Evolutionary conservation across 371 early-diverging fungal species (phyloP).

Genomic region (Mortierella sp.): DNA sequence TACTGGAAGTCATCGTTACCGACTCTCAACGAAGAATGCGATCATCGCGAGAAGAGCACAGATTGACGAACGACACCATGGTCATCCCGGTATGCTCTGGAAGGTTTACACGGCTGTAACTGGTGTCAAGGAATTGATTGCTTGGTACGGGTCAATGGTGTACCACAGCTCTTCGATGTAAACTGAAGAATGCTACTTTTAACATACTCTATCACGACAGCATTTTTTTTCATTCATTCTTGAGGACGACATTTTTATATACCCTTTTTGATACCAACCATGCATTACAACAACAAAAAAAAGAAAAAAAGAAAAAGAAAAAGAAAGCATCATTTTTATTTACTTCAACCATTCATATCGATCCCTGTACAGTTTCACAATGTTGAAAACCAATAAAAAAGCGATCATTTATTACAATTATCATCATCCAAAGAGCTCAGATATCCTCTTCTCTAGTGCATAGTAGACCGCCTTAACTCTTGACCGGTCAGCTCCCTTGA

Average conservation of each 20-base stretch:
- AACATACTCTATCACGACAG: too few species aligned
- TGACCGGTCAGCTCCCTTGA: conserved; percentile 21
- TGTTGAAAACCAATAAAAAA: conserved; percentile 11
- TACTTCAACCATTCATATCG: neutral
- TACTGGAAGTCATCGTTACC: conserved; percentile 1
- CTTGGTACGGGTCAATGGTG: conserved; percentile 56
- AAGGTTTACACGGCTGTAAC: conserved; percentile 52
- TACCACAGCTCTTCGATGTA: conserved; percentile 54
- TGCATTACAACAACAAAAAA: conserved; percentile 7
- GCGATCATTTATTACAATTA: neutral
- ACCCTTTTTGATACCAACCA: neutral
- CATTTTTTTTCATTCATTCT: too few species aligned
- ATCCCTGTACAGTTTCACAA: conserved; percentile 3
- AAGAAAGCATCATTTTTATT: neutral
- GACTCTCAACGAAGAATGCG: conserved; percentile 29
- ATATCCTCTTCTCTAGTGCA: conserved; percentile 20
- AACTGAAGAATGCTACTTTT: too few species aligned
- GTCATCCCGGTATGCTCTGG: conserved; percentile 36
- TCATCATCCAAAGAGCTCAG: conserved; percentile 17
- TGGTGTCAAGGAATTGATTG: conserved; percentile 47
- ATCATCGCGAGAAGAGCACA: conserved; percentile 20
- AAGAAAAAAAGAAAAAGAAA: neutral
- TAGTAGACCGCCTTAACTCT: conserved; percentile 10
- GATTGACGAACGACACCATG: conserved; percentile 13
- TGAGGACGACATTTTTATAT: conserved; percentile 4